Conservation (phyloP, 495 filamentous ascomycete genomes). For the Annulohypoxylon bovei region DNA sequence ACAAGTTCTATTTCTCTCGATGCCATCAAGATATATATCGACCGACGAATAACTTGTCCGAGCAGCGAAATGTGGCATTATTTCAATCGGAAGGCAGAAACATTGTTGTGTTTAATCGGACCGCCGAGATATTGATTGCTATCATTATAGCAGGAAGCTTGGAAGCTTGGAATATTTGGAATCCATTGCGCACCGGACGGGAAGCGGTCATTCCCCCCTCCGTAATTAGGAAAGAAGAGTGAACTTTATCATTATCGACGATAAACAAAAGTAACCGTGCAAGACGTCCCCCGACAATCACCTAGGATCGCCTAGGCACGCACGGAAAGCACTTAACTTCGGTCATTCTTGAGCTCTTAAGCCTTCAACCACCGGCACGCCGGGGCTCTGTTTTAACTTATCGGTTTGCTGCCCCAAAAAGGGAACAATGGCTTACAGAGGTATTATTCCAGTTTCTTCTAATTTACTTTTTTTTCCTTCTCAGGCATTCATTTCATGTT, state of each 20-base stretch:
- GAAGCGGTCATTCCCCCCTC: neutral
- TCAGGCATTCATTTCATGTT: neutral
- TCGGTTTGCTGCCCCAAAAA: neutral
- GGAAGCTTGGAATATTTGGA: too few relatives aligned
- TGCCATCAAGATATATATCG: neutral
- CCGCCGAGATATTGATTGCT: neutral
- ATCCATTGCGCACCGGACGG: neutral
- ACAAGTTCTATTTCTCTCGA: neutral
- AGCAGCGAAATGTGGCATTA: constrained; percentile 22
- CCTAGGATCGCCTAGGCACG: too few relatives aligned
- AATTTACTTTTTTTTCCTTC: neutral
- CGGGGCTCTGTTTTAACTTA: neutral
- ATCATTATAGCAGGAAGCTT: neutral
- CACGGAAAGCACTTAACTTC: neutral
- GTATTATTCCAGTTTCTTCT: constrained; percentile 13
- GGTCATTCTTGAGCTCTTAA: constrained; percentile 1
- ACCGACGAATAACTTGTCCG: neutral
- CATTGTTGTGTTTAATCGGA: neutral
- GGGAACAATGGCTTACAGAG: constrained; percentile 36
- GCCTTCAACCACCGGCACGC: neutral
- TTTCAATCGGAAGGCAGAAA: neutral
- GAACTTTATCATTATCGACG: constrained; percentile 16
- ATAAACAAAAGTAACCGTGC: constrained; percentile 21
- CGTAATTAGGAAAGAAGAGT: too few relatives aligned
- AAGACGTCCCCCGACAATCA: constrained; percentile 1